These are phyloP conservation scores for Alternaria postmessia DNA, from an alignment of 2,329 filamentous ascomycete species.

Conservation along the genomic window DNA sequence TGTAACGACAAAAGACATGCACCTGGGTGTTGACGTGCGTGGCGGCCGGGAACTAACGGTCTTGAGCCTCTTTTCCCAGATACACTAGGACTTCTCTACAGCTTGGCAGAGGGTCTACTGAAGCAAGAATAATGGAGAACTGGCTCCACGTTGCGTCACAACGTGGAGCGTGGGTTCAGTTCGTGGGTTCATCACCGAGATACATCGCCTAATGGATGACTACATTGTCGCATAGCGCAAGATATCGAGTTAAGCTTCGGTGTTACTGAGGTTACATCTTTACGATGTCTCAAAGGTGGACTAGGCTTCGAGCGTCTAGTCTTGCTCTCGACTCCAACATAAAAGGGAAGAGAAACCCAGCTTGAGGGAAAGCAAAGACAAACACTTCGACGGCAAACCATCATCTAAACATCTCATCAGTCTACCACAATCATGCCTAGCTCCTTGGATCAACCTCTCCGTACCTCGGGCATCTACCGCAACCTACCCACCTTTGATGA, in stretches of 20 bases:
- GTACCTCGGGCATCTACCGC: constrained; percentile 22
- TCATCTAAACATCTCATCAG: neutral
- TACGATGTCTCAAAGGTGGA: neutral
- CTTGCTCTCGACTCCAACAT: neutral
- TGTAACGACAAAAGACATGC: neutral
- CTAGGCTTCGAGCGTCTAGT: neutral
- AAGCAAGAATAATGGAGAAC: neutral
- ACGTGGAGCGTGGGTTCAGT: neutral
- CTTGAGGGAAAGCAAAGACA: neutral
- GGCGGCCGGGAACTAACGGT: neutral
- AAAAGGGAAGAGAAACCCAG: neutral
- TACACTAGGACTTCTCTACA: neutral
- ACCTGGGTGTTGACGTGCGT: neutral
- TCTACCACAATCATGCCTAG: constrained; percentile 3
- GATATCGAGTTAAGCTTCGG: neutral
- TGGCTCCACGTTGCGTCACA: neutral
- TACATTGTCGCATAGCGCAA: neutral
- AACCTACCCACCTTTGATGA: constrained; percentile 23
- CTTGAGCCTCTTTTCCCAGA: neutral
- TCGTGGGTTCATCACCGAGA: neutral
- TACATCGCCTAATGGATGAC: neutral
- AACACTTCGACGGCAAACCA: neutral
- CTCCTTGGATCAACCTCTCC: constrained; percentile 15
- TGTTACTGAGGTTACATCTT: neutral
- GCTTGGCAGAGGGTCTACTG: neutral